A percentile compares a stretch with the other conserved stretches of the same genome.
These are phyloP conservation scores for Cydonia oblonga DNA, from an alignment of 331 rosid species.

Conservation along the genomic window DNA sequence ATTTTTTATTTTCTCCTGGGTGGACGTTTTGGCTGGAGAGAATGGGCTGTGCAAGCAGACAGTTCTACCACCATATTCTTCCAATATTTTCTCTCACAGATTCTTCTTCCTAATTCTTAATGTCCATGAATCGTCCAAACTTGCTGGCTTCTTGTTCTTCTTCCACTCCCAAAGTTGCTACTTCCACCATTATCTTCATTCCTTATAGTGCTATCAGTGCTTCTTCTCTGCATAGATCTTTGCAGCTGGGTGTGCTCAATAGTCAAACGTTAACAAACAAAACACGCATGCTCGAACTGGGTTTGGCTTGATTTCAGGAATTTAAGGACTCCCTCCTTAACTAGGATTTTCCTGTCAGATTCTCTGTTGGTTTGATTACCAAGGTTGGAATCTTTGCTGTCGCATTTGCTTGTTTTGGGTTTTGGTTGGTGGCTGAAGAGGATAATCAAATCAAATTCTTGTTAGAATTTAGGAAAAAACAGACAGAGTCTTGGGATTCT, in stretches of 20 bases:
- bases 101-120: conserved; percentile 23
- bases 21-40: conserved; percentile 52
- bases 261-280: conserved; percentile 16
- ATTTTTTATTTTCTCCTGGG: conserved; percentile 7
- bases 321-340: neutral
- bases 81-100: conserved; percentile 1
- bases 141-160: conserved; percentile 1
- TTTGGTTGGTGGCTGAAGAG: conserved; percentile 46
- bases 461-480: conserved; percentile 30
- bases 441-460: conserved; percentile 40
- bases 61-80: conserved; percentile 33
- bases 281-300: conserved; percentile 26
- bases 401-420: conserved; percentile 35
- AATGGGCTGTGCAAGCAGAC: conserved; percentile 37
- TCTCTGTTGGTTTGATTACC: conserved; percentile 23
- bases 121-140: conserved; percentile 28
- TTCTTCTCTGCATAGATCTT: conserved; percentile 13
- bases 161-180: conserved; percentile 3
- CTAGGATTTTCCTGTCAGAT: conserved; percentile 19
- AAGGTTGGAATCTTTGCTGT: conserved; percentile 44
- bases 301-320: conserved; percentile 21
- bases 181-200: conserved; percentile 1
- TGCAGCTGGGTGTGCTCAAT: conserved; percentile 1
- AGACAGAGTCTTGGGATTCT: conserved; percentile 47
- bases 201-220: neutral